phyloP scores from a whole-genome alignment of 2,329 filamentous ascomycete genomes.

The Paraconiothyrium brasiliense region DNA sequence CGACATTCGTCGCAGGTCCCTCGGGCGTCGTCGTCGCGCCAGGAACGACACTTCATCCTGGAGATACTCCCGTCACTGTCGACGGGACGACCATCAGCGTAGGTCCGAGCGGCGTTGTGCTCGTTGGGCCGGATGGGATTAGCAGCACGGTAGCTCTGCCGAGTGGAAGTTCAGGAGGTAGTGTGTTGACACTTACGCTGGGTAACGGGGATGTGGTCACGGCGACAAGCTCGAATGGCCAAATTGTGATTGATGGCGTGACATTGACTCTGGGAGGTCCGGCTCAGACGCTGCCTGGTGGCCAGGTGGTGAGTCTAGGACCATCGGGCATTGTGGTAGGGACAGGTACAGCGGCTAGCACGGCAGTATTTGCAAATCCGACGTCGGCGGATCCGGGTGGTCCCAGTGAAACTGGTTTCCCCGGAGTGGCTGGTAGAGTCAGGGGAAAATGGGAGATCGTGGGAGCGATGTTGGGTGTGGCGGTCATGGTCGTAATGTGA shows the following conservation, averaged over 20 bases:
- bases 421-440: neutral
- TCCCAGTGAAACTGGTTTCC: neutral
- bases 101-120: constrained; percentile 12
- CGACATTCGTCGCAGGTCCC: constrained; percentile 7
- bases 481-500: neutral
- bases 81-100: constrained; percentile 20
- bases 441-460: neutral
- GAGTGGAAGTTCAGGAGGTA: neutral
- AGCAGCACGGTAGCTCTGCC: constrained; percentile 5
- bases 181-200: constrained; percentile 3
- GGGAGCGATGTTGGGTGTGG: neutral
- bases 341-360: constrained; percentile 3
- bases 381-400: neutral
- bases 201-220: constrained; percentile 3
- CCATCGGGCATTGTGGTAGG: constrained; percentile 6
- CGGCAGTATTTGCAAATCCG: constrained; percentile 4
- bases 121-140: constrained; percentile 2
- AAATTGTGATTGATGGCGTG: neutral
- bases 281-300: constrained; percentile 2
- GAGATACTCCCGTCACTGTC: constrained; percentile 13
- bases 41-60: constrained; percentile 11
- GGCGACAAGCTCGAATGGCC: constrained; percentile 8
- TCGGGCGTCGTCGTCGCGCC: constrained; percentile 10
- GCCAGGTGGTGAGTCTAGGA: constrained; percentile 9
- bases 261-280: constrained; percentile 4